Percentiles rank a stretch among this genome's conserved stretches.
These are phyloP conservation scores for Candida berthetii DNA, from an alignment of 805 yeast species.

Conservation along the genomic window DNA sequence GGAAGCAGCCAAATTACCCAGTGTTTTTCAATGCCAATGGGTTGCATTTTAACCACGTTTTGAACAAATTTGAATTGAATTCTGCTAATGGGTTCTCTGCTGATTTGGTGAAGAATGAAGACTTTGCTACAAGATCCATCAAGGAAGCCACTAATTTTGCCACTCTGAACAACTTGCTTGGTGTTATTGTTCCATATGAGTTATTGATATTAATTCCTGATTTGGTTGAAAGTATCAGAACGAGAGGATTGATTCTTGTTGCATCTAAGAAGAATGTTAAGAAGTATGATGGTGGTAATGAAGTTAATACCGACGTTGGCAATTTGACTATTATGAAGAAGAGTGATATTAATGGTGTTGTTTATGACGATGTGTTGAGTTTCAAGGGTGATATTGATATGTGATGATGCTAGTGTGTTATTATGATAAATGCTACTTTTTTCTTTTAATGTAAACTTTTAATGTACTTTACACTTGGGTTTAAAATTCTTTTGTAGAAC, in stretches of 20 bases:
- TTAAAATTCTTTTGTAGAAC: too few species aligned
- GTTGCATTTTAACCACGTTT: constrained; percentile 28
- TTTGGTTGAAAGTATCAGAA: constrained; percentile 65
- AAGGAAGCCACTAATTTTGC: constrained; percentile 83
- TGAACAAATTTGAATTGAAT: constrained; percentile 26
- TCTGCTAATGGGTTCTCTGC: constrained; percentile 34
- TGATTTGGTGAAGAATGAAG: constrained; percentile 23
- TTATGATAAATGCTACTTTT: too few species aligned
- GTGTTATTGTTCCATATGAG: constrained; percentile 71
- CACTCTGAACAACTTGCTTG: constrained; percentile 74
- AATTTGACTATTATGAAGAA: constrained; percentile 3
- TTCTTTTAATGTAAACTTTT: too few species aligned
- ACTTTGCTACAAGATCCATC: constrained; percentile 55
- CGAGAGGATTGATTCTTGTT: constrained; percentile 79
- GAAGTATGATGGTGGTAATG: constrained; percentile 9
- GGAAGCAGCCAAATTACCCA: constrained; percentile 99
- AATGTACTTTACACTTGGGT: too few species aligned
- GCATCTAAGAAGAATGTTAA: constrained; percentile 42
- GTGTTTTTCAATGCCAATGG: constrained; percentile 82
- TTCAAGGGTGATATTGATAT: constrained; percentile 57
- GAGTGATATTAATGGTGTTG: constrained; percentile 51
- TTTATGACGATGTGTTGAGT: constrained; percentile 56
- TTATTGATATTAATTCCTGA: constrained; percentile 70
- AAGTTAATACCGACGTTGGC: background rate
- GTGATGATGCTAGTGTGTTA: constrained; percentile 20